A percentile compares a stretch with the other conserved stretches of the same genome.
Evolutionary conservation across 2,329 filamentous ascomycete genomes (phyloP).

Genomic region (Hymenoscyphus occultus): DNA sequence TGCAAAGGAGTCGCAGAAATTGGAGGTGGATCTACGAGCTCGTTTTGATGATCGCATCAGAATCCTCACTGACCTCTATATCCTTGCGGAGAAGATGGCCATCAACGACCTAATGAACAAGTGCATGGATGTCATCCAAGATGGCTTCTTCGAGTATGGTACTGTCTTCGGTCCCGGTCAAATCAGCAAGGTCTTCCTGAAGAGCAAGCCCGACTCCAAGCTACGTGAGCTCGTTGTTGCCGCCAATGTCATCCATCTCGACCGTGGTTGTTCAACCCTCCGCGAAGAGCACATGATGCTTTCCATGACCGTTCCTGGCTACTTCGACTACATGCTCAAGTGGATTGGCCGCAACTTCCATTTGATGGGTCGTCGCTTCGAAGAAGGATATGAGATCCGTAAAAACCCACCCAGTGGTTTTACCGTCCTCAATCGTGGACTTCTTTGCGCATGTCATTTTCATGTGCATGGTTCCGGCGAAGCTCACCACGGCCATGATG

Average conservation of each 20-base stretch:
- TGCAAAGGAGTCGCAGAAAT: neutral
- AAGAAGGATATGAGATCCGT: constrained; percentile 9
- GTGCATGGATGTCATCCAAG: constrained; percentile 24
- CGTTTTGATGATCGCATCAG: neutral
- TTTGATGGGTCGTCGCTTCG: constrained; percentile 16
- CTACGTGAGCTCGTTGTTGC: constrained; percentile 24
- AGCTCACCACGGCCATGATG: constrained; percentile 17
- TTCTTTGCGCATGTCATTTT: constrained; percentile 19
- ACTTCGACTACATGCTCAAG: constrained; percentile 21
- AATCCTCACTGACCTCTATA: constrained; percentile 20
- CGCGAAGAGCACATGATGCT: constrained; percentile 19
- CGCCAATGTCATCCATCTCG: constrained; percentile 21
- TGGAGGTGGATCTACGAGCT: neutral
- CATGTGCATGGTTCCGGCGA: constrained; percentile 15
- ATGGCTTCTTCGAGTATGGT: constrained; percentile 21
- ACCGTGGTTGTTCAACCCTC: constrained; percentile 20
- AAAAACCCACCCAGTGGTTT: constrained; percentile 15
- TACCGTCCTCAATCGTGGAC: constrained; percentile 15
- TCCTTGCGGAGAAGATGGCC: constrained; percentile 19
- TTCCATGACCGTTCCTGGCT: constrained; percentile 9
- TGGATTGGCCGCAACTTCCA: constrained; percentile 24
- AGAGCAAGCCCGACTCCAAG: constrained; percentile 10
- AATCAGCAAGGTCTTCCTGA: constrained; percentile 10
- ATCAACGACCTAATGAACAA: constrained; percentile 21
- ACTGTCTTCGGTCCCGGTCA: constrained; percentile 19